A percentile compares a stretch with the other conserved stretches of the same genome.
phyloP scores from a whole-genome alignment of 129 eudicot genomes.

The Flaveria robusta region DNA sequence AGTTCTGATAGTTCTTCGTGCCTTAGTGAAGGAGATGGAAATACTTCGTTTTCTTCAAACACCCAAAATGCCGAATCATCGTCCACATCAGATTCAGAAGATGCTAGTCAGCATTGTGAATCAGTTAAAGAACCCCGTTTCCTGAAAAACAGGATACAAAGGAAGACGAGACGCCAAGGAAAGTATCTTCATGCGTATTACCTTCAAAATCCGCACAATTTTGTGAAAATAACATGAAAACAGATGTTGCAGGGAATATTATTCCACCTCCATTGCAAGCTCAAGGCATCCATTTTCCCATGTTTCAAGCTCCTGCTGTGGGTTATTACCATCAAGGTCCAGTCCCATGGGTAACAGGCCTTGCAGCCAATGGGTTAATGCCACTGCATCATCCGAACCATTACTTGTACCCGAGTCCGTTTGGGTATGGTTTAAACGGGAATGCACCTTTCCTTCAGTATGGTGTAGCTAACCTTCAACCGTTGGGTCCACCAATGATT shows the following conservation, averaged over 20 bases:
- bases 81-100: slow-evolving; percentile 80
- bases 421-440: slow-evolving; percentile 59
- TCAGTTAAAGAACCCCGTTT: slow-evolving; percentile 46
- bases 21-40: slow-evolving; percentile 84
- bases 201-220: slow-evolving; percentile 32
- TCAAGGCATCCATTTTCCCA: slow-evolving; percentile 62
- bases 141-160: slow-evolving; percentile 28
- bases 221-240: slow-evolving; percentile 35
- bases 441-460: slow-evolving; percentile 65
- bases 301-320: slow-evolving; percentile 61
- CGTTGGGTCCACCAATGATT: slow-evolving; percentile 56
- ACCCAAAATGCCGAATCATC: slow-evolving; percentile 61
- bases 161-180: slow-evolving; percentile 31
- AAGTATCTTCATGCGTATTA: slow-evolving; percentile 15
- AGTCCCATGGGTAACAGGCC: slow-evolving; percentile 70
- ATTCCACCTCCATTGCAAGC: slow-evolving; percentile 54
- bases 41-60: slow-evolving; percentile 52
- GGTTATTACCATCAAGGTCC: slow-evolving; percentile 65
- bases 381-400: slow-evolving; percentile 67
- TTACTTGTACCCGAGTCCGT: slow-evolving; percentile 63
- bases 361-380: slow-evolving; percentile 62
- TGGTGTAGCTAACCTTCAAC: slow-evolving; percentile 60
- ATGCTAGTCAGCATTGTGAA: slow-evolving; percentile 60
- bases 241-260: slow-evolving; percentile 33
- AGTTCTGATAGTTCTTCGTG: slow-evolving; percentile 89